Evolutionary conservation across 768 basidiomycete genomes (phyloP), one percentile per base, ranked within the genome.

Genomic region (Mycena latifolia): DNA sequence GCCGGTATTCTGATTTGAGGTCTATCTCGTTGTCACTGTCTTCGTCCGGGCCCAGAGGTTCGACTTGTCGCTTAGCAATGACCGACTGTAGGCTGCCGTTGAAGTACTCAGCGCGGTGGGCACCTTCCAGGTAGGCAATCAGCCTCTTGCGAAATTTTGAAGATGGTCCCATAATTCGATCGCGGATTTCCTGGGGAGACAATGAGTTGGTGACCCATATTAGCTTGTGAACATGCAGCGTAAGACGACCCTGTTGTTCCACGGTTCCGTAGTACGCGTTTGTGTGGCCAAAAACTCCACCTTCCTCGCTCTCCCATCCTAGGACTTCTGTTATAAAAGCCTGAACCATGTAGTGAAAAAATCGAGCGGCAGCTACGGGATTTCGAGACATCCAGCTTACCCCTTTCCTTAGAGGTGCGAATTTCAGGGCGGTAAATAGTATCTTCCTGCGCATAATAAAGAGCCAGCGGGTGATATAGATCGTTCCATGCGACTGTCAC

Each of bases 381-480:
- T 74, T 74, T 11, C 52, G 6, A 2, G 65, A 33, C 25, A 61
- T 43, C 35, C 53, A 22, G 27, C 61, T 7, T 5, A 45, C 12
- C 11, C 48, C 45, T 5, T 45, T n/a, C 14, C n/a, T n/a, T n/a
- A n/a, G 57, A 31, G 2, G 18, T 28, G 24, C 31, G 48, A 9
- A 66, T 31, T n/a, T 65, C 53, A 18, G 71, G 75, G 5, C 55
- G 28, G 41, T 77, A 80, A 5, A 33, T 54, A 14, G 65, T 48
- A 10, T 76, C 53, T 15, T 50, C 67, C 12, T 65, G 73, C 7
- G 77, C 75, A 73, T 67, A 79, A 56, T 80, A 80, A 7, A 81
- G 22, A 27, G 73, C 75, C 5, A 81, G 61, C 0, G 78, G 79
- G 69, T 78, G 73, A n/a, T n/a, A n/a, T n/a, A n/a, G n/a, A n/a